These are phyloP conservation scores for Aspergillus pseudoviridinutans DNA, from an alignment of 2,329 filamentous ascomycete genomes.

Conservation along the genomic window DNA sequence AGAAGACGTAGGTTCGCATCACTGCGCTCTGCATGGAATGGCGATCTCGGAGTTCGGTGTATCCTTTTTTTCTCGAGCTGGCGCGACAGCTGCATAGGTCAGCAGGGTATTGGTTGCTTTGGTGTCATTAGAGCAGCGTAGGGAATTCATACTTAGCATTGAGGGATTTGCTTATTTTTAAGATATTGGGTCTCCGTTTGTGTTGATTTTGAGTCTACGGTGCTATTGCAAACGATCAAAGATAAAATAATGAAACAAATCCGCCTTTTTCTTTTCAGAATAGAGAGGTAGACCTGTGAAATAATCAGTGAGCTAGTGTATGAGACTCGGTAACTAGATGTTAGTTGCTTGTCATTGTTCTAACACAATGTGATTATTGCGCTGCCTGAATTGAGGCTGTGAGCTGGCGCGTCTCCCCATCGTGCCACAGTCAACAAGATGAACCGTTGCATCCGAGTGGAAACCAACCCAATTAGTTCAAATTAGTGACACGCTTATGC, in stretches of 20 bases:
- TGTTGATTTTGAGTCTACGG: not conserved
- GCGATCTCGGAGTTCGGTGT: not conserved
- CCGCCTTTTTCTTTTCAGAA: not conserved
- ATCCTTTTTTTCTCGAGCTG: not conserved
- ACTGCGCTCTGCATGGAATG: constrained; percentile 2
- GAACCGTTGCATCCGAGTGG: constrained; percentile 7
- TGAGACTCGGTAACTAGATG: not conserved
- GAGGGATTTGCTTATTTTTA: not conserved
- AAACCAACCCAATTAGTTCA: not conserved
- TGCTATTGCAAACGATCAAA: not conserved
- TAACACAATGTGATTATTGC: not conserved
- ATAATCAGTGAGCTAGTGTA: too few species aligned
- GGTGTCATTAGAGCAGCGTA: not conserved
- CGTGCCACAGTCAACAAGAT: not conserved
- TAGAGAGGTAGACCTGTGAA: too few species aligned
- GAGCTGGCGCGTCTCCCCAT: not conserved
- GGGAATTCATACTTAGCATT: not conserved
- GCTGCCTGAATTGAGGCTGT: not conserved
- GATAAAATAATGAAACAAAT: not conserved
- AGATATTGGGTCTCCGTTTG: not conserved
- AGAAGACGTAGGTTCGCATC: constrained; percentile 28
- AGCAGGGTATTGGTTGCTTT: not conserved
- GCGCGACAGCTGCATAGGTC: not conserved
- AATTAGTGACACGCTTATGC: not conserved
- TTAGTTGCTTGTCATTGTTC: not conserved